Base-by-base conservation (phyloP, 1,139 yeast species). In the Scheffersomyces titani region DNA sequence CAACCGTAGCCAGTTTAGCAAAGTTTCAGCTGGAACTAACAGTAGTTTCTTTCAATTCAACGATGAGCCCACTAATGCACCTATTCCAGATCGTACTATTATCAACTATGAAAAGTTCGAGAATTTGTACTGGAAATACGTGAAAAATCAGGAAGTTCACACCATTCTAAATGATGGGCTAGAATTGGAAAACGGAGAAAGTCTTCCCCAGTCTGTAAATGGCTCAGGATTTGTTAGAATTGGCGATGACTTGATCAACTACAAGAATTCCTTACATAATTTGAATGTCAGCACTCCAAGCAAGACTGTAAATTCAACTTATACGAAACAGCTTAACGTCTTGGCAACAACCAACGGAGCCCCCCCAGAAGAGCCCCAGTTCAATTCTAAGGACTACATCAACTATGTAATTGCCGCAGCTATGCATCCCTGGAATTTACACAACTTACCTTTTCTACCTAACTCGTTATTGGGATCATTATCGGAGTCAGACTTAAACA, bases 391-490 rank as follows among this genome's bases (percentile, higher is more conserved):
- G 5, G 68, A 66, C 13, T 70, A 69, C 52, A 68, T 69, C 19
- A 57, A 65, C 19, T 63, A 62, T 24, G 57, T 65, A n/a, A 58
- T 68, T 16, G 63, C 66, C 40, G 61, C 73, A 5, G 66, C 77
- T 1, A 65, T 78, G 20, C 75, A 79, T 61, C 87, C 89, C 0
- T 92, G 97, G 96, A 89, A 89, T 65, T 72, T 90, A 54, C 85
- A 86, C 60, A 88, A 89, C 63, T 59, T 91, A 18, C 87, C 96
- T 0, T 70, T 82, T 4, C 73, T 80, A 52, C 85, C 86, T 18
- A 77, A 84, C 52, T 86, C 92, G 0, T 65, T 89, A 9, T 65
- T 79, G 47, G 76, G 79, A 0, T 77, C 75, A 0, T 68, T 78
- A 7, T 59, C 67, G 3, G 80, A 74, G 19, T 54, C 55, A 19